Evolutionary conservation across 805 yeast genomes (phyloP).

Genomic region (Candida anglica): DNA sequence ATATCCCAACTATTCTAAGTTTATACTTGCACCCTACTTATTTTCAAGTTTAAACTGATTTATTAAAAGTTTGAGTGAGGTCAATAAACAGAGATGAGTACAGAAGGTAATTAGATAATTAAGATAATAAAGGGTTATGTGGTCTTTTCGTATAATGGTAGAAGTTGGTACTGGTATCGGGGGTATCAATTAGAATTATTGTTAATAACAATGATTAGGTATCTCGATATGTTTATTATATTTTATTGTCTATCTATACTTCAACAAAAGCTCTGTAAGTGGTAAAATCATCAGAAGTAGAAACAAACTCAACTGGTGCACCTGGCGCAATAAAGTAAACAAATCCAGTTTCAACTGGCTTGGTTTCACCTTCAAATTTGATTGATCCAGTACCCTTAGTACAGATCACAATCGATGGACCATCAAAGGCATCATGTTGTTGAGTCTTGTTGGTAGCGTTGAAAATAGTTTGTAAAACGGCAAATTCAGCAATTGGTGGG

Average conservation of each 20-base stretch:
- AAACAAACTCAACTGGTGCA: slow-evolving; percentile 56
- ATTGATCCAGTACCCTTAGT: slow-evolving; percentile 76
- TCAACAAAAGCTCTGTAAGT: slow-evolving; percentile 91
- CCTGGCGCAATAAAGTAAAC: slow-evolving; percentile 84
- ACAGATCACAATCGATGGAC: slow-evolving; percentile 84
- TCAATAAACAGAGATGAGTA: no score
- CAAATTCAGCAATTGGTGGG: slow-evolving; percentile 96
- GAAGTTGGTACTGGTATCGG: no score
- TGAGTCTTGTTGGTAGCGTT: slow-evolving; percentile 47
- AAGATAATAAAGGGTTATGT: no score
- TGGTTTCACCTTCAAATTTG: slow-evolving; percentile 35
- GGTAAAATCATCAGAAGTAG: slow-evolving; percentile 56
- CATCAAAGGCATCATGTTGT: slow-evolving; percentile 58
- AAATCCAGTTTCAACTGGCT: slow-evolving; percentile 59
- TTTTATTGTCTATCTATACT: slow-evolving; percentile 8
- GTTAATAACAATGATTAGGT: no score
- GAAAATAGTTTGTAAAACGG: slow-evolving; percentile 82
- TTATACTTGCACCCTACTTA: no score
- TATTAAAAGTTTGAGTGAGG: no score
- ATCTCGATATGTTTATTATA: neutral
- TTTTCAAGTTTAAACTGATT: no score
- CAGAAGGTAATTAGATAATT: no score
- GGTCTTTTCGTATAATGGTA: no score
- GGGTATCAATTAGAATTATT: no score
- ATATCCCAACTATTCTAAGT: no score